These are phyloP conservation scores for Tuber melanosporum DNA, from an alignment of 495 filamentous ascomycete genomes.

Conservation along the genomic window DNA sequence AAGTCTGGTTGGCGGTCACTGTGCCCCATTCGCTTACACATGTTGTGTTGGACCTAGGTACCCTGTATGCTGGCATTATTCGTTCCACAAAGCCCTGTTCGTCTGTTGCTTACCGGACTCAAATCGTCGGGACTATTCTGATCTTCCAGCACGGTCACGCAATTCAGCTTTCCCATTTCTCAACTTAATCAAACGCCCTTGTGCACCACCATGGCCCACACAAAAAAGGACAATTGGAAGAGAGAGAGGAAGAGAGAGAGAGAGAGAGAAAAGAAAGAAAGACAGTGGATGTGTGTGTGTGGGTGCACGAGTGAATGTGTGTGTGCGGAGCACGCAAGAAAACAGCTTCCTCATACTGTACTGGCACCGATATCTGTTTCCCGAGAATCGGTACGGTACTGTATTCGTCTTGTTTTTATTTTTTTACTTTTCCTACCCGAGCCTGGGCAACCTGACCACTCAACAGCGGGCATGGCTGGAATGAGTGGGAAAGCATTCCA, in stretches of 20 bases:
- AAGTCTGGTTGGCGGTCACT: slow-evolving; percentile 35
- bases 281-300: neutral
- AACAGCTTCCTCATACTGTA: neutral
- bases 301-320: neutral
- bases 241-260: slow-evolving; percentile 18
- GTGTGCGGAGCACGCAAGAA: slow-evolving; percentile 1
- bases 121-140: slow-evolving; percentile 40
- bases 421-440: neutral
- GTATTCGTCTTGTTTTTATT: slow-evolving; percentile 3
- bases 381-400: slow-evolving; percentile 1
- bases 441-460: neutral
- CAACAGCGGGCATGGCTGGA: neutral
- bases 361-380: neutral
- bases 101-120: slow-evolving; percentile 35
- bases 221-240: slow-evolving; percentile 16
- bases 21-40: slow-evolving; percentile 33
- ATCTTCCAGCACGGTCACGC: slow-evolving; percentile 41
- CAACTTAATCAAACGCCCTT: slow-evolving; percentile 31
- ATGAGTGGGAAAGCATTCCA: slow-evolving; percentile 27
- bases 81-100: slow-evolving; percentile 33
- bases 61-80: slow-evolving; percentile 36
- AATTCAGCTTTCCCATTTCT: slow-evolving; percentile 41
- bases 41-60: slow-evolving; percentile 33
- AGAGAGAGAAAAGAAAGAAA: neutral
- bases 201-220: slow-evolving; percentile 14